Evolutionary conservation across 2,329 filamentous ascomycete genomes (phyloP), one percentile per base, ranked within the genome.

Genomic region (Pseudogymnoascus pannorum): DNA sequence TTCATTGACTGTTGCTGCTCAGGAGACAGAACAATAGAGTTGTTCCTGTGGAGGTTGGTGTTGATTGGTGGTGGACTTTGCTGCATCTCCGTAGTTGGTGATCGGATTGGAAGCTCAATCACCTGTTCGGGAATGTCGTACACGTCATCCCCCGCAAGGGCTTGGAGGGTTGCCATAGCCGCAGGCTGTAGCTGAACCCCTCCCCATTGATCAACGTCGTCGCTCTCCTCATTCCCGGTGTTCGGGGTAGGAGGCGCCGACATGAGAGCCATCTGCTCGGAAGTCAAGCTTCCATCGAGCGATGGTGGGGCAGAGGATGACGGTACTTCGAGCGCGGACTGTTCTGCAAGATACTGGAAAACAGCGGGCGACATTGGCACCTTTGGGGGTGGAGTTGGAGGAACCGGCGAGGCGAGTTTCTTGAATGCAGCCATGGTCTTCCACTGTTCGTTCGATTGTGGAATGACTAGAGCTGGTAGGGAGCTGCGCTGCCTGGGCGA

Each of bases 181-280:
- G 85, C 89, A 42, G 89, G 86, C 69, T 95, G 89, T 42, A 97
- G 84, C 67, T 83, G 83, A 31, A 92, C 82, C 1, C 88, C 88
- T 40, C 77, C 79, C 91, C 91, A 96, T 61, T 84, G 82, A 62
- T 82, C 77, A 6, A 22, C 57, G 54, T 84, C 82, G 16, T 79
- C 76, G 29, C 84, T 77, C 31, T 84, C 79, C 20, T 79, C 76
- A 61, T 79, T 77, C 14, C 80, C 84, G 66, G 90, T 81, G 63
- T 93, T 81, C 12, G 92, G 92, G 0, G 92, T 97, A 9, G 89
- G 85, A 4, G 93, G 92, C 57, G 91, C 91, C 69, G 91, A 96
- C 72, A 92, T 82, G 60, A 82, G 83, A 1, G 91, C 90, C 73
- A 95, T 82, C 72, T 96, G 92, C 71, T 97, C 92, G 2, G 92